Conservation (phyloP, 768 basidiomycete species). For the Termitomyces sp. region DNA sequence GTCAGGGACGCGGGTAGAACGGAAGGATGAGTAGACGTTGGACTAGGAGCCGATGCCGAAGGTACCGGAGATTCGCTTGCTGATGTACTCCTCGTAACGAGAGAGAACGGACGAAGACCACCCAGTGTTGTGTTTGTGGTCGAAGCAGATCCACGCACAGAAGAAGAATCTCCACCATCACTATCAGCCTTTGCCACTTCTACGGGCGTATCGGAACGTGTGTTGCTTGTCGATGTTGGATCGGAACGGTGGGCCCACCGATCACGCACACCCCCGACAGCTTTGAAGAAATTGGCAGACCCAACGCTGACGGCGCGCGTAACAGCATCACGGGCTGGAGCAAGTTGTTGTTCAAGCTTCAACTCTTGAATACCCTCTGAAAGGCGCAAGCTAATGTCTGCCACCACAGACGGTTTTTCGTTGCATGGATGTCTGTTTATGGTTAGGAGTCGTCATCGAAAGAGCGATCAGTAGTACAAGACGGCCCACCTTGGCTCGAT, state of each 20-base stretch:
- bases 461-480: background rate
- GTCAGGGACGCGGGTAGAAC: conserved; percentile 5
- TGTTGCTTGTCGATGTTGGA: conserved; percentile 19
- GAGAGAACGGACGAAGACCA: conserved; percentile 13
- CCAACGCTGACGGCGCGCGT: conserved; percentile 68
- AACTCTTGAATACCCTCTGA: conserved; percentile 94
- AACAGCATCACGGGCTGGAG: conserved; percentile 86
- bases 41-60: background rate
- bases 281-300: conserved; percentile 80
- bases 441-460: background rate
- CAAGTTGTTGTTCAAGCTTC: conserved; percentile 89
- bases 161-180: conserved; percentile 14
- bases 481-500: conserved; percentile 76
- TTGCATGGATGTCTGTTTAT: conserved; percentile 81
- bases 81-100: conserved; percentile 6
- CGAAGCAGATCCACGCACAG: background rate
- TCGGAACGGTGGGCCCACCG: conserved; percentile 45
- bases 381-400: conserved; percentile 88
- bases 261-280: conserved; percentile 82
- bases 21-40: conserved; percentile 5
- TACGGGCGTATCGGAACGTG: conserved; percentile 29
- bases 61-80: background rate
- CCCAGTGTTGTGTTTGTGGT: conserved; percentile 3
- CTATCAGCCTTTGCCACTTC: conserved; percentile 33
- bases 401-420: conserved; percentile 81